Evolutionary conservation across 1,284 basidiomycete genomes (phyloP).

Genomic region (Melampsora larici-populina): DNA sequence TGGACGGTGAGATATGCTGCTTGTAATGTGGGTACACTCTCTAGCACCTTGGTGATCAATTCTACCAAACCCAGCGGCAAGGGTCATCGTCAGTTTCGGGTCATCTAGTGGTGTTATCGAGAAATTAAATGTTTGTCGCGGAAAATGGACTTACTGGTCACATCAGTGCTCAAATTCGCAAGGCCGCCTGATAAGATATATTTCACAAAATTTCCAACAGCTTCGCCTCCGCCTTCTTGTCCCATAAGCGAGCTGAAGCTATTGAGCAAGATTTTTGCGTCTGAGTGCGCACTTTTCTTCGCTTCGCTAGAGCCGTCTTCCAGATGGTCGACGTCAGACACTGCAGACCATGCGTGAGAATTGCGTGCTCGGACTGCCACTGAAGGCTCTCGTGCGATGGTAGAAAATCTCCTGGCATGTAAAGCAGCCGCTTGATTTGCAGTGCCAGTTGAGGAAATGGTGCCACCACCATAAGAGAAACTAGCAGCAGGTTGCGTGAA

Average conservation of each 20-base stretch:
- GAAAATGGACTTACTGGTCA: constrained; percentile 15
- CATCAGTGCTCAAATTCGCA: constrained; percentile 6
- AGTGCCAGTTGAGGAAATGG: not conserved
- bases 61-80: not conserved
- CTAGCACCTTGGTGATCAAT: constrained; percentile 17
- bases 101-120: not conserved
- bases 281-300: constrained; percentile 15
- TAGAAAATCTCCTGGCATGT: constrained; percentile 40
- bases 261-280: constrained; percentile 27
- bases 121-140: not conserved
- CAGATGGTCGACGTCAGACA: constrained; percentile 1
- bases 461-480: constrained; percentile 9
- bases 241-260: constrained; percentile 40
- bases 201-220: constrained; percentile 20
- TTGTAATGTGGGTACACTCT: constrained; percentile 21
- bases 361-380: not conserved
- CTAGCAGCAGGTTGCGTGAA: constrained; percentile 23
- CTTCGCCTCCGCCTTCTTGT: constrained; percentile 36
- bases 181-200: constrained; percentile 25
- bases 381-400: constrained; percentile 31
- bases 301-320: constrained; percentile 8
- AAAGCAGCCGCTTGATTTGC: constrained; percentile 12
- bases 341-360: constrained; percentile 7
- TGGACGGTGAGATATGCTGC: constrained; percentile 38
- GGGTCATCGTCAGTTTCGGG: not conserved